A percentile compares a stretch with the other conserved stretches of the same genome.
These are phyloP conservation scores for Cucurbita maxima DNA, from an alignment of 306 rosid species.

Conservation along the genomic window DNA sequence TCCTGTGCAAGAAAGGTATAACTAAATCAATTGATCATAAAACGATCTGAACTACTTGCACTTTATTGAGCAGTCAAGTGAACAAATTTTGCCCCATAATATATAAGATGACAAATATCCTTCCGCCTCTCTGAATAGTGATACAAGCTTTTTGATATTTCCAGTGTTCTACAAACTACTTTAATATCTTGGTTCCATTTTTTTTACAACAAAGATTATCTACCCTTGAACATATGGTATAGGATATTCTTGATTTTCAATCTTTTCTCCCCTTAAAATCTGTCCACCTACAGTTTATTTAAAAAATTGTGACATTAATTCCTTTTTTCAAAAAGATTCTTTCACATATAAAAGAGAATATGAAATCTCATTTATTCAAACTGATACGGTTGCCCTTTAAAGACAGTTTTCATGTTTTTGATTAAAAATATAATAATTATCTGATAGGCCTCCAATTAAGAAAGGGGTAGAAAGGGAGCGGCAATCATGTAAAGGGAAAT, in stretches of 20 bases:
- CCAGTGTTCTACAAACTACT: not conserved
- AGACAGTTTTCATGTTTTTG: too few species aligned
- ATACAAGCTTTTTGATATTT: not conserved
- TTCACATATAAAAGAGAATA: not conserved
- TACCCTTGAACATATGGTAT: not conserved
- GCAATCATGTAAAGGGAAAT: too few species aligned
- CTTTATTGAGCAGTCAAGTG: not conserved
- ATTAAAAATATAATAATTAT: too few species aligned
- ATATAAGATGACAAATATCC: not conserved
- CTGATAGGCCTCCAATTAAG: too few species aligned
- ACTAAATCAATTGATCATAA: not conserved
- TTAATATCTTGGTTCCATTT: not conserved
- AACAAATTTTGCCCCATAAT: not conserved
- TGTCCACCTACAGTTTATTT: not conserved
- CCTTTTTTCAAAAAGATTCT: not conserved
- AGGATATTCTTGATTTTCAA: not conserved
- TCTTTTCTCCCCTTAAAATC: not conserved
- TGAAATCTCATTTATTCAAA: not conserved
- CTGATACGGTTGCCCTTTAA: too few species aligned
- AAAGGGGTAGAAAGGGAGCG: too few species aligned
- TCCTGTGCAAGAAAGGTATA: conserved; percentile 85
- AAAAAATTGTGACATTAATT: not conserved
- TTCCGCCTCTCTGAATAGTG: not conserved
- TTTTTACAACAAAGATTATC: not conserved
- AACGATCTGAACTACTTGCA: not conserved